Evolutionary conservation across 306 rosid species (phyloP).

Genomic region (Cucurbita maxima): DNA sequence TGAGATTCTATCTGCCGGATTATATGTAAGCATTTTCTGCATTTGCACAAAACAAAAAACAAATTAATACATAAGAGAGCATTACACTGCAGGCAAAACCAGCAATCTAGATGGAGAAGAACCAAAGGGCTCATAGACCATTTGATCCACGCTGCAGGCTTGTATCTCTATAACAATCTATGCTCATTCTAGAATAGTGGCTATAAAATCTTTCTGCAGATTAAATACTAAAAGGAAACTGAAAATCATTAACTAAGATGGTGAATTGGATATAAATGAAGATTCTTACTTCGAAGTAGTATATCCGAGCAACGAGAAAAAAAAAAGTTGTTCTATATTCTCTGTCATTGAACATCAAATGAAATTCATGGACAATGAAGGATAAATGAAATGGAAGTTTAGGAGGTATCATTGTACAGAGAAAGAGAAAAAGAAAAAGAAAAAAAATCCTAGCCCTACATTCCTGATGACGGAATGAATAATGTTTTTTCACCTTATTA

Average conservation of each 20-base stretch:
- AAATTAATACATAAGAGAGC: not conserved
- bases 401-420: not conserved
- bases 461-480: not conserved
- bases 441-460: not conserved
- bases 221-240: not conserved
- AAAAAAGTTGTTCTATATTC: not conserved
- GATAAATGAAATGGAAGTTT: not conserved
- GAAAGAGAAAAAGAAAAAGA: not conserved
- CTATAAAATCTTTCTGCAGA: not conserved
- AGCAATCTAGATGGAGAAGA: not conserved
- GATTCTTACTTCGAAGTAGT: not conserved
- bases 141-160: not conserved
- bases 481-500: not conserved
- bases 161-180: not conserved
- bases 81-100: not conserved
- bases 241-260: not conserved
- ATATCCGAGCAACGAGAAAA: not conserved
- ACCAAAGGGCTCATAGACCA: not conserved
- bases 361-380: not conserved
- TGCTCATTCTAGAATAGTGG: not conserved
- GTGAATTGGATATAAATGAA: not conserved
- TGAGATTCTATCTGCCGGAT: constrained; percentile 80
- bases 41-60: not conserved
- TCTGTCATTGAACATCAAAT: not conserved
- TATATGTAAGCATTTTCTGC: constrained; percentile 85